Conservation (phyloP, 768 basidiomycete genomes). For the Suillus variegatus region DNA sequence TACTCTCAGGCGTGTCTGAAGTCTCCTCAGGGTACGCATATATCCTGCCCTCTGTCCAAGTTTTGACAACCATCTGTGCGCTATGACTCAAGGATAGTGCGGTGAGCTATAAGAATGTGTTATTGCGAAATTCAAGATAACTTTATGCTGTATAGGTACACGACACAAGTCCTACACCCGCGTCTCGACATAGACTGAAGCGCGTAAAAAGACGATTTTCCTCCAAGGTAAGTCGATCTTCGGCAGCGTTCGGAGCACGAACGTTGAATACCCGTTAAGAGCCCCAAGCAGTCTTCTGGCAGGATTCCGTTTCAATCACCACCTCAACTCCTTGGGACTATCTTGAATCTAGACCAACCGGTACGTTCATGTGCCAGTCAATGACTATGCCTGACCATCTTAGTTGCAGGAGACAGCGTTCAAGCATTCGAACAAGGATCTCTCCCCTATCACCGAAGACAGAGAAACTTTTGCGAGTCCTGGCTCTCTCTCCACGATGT, state of each 20-base stretch:
- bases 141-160: not conserved
- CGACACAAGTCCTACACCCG: not conserved
- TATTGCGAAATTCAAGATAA: not conserved
- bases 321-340: not conserved
- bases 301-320: not conserved
- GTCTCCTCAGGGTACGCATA: not conserved
- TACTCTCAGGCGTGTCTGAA: not conserved
- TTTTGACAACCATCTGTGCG: not conserved
- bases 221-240: not conserved
- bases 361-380: conserved; percentile 11
- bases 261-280: not conserved
- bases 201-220: not conserved
- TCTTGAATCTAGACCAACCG: not conserved
- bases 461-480: conserved; percentile 4
- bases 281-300: not conserved
- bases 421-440: not conserved
- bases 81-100: not conserved
- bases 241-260: not conserved
- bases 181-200: not conserved
- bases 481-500: conserved; percentile 21
- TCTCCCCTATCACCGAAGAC: conserved; percentile 11
- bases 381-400: not conserved
- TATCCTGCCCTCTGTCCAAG: not conserved
- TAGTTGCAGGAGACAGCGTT: not conserved
- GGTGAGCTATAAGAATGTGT: not conserved